Base-by-base conservation (phyloP, 257 asterid species). In the Voacanga thouarsii region DNA sequence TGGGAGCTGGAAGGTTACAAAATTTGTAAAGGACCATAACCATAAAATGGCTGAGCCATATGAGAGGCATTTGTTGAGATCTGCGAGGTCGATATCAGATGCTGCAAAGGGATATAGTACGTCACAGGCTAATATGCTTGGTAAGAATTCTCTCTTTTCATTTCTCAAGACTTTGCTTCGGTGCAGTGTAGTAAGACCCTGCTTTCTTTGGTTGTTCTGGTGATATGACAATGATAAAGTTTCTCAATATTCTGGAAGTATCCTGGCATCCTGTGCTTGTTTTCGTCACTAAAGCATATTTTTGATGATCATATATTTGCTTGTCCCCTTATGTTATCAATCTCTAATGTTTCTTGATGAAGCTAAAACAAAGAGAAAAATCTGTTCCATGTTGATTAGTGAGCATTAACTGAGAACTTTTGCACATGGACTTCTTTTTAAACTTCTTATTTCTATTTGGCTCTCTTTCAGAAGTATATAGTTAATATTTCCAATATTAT, bases 1-100 rank as follows among this genome's bases (percentile, higher is more conserved):
- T 64, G 92, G 94, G 9, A 85, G 85, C 37, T 91, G 96, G 96
- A 89, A 88, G 80, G 96, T 88, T 28, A 75, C 94, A 14, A 89
- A 80, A 76, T 90, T 89, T 79, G 78, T 78, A 1, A 90, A 88
- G 90, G 94, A 87, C 79, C 96, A 90, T 78, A 90, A 90, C 82
- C 94, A 91, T 87, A 90, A 91, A 73, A 86, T 88, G 96, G 85
- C 91, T 66, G 88, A 83, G 5, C 87, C 90, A 15, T 87, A 83
- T 66, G 87, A 83, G 45, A 88, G 88, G 89, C 94, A 93, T 53
- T 72, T 79, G 19, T 77, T 84, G 80, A 86, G 88, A 80, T 88
- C 96, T 71, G 96, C 92, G 49, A 89, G 86, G 78, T 89, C 96
- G 10, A 89, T 85, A 78, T 68, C 73, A 56, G 73, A 68, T 68